phyloP scores from a whole-genome alignment of 768 basidiomycete species.

The Obba rivulosa region DNA sequence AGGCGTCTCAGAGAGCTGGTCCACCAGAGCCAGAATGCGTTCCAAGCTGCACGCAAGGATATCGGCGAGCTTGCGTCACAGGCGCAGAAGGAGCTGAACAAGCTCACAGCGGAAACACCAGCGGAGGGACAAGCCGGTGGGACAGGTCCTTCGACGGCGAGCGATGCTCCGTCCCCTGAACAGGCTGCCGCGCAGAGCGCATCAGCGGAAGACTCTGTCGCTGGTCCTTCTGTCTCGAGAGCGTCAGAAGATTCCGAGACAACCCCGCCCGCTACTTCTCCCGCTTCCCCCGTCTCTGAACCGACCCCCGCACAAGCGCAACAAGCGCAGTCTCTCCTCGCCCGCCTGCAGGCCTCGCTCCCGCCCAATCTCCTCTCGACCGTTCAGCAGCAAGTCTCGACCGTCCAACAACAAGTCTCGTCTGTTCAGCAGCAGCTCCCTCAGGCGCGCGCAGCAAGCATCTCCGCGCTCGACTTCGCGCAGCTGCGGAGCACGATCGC shows the following conservation, averaged over 20 bases:
- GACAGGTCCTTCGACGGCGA: background rate
- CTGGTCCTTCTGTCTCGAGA: background rate
- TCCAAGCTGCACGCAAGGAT: constrained; percentile 70
- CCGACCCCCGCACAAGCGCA: constrained; percentile 5
- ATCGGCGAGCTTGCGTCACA: constrained; percentile 67
- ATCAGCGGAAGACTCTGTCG: constrained; percentile 2
- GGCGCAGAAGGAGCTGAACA: constrained; percentile 72
- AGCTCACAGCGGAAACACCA: constrained; percentile 40
- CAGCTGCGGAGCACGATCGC: constrained; percentile 61
- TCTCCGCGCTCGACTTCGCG: constrained; percentile 53
- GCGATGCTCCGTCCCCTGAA: constrained; percentile 3
- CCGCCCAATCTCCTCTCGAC: constrained; percentile 69
- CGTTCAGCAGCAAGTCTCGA: constrained; percentile 60
- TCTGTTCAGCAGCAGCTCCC: constrained; percentile 42
- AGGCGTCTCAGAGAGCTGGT: background rate
- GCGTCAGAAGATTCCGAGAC: background rate
- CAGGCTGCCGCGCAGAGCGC: background rate
- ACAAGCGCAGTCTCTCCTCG: constrained; percentile 45
- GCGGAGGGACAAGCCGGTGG: constrained; percentile 9
- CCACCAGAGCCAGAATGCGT: constrained; percentile 60
- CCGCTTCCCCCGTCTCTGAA: constrained; percentile 6
- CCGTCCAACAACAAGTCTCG: constrained; percentile 37
- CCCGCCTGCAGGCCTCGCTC: constrained; percentile 67
- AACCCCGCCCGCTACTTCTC: background rate
- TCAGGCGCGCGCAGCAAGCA: constrained; percentile 42